Evolutionary conservation across 805 yeast genomes (phyloP).

Genomic region (Naumovozyma dairenensis): DNA sequence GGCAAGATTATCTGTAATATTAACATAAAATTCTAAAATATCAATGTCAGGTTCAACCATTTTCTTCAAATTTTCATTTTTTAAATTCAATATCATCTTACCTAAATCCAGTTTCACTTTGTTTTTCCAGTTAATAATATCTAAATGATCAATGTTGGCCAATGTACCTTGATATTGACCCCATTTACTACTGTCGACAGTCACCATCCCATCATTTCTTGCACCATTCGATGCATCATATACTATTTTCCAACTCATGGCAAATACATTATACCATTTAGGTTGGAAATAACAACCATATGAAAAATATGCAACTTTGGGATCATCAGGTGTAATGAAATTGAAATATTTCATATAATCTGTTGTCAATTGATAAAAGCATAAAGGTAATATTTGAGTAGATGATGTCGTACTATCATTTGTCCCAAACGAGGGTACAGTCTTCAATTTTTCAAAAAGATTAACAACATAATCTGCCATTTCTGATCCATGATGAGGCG

Average conservation of each 20-base stretch:
- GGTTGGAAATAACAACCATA: conserved; percentile 74
- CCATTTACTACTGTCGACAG: conserved; percentile 72
- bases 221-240: conserved; percentile 34
- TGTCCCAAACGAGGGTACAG: conserved; percentile 15
- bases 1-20: conserved; percentile 55
- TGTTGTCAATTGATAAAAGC: conserved; percentile 61
- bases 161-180: conserved; percentile 75
- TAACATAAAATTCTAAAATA: conserved; percentile 60
- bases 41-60: conserved; percentile 34
- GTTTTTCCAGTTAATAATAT: conserved; percentile 76
- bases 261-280: conserved; percentile 48
- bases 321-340: conserved; percentile 39
- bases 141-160: conserved; percentile 73
- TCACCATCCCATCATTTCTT: conserved; percentile 80
- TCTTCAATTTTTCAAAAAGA: conserved; percentile 19
- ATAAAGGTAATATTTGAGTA: conserved; percentile 26
- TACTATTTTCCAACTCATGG: conserved; percentile 56
- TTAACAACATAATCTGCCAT: conserved; percentile 61
- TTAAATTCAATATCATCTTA: conserved; percentile 3
- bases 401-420: not conserved
- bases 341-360: conserved; percentile 46
- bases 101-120: conserved; percentile 31
- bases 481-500: conserved; percentile 84
- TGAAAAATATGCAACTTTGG: conserved; percentile 63
- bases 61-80: conserved; percentile 1